Base-by-base conservation (phyloP, 495 filamentous ascomycete genomes). In the Trichocladium uniseriatum region DNA sequence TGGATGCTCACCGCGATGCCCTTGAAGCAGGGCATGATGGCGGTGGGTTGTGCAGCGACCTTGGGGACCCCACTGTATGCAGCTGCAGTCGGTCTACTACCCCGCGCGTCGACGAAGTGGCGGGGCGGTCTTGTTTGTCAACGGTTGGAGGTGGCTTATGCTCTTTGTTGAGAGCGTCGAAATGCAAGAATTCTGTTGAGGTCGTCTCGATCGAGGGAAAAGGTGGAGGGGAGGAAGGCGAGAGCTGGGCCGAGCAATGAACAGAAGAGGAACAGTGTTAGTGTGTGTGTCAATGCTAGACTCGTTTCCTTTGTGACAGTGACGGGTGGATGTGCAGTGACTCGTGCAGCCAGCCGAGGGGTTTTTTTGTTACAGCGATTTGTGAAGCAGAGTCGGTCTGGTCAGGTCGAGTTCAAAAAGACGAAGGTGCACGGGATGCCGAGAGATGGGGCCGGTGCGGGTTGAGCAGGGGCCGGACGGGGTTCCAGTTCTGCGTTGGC, bases 1-100 rank as follows among this genome's bases (percentile, higher is more conserved):
- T 96, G 90, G 61, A 96, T 92, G 75, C 87, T 94, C 64, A 96
- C 89, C 41, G 90, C 89, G 61, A 96, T 86, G 66, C 90, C 90
- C 71, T 94, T 92, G 75, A 95, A 96, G 80, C 90, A 96, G 72
- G 90, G 90, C 90, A 95, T 95, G 60, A 58, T 62, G 50, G 16
- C 24, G 49, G 49, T 40, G 34, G 41, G 34, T 8, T 31, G 34
- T 15, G 32, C 35, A 13, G 48, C 36, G 31, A 28, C 31, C 29
- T 21, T 32, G 19, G 34, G 15, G 18, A 49, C 38, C 38, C 47
- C 47, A 29, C 47, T 24, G 16, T 41, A 20, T 44, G 46, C 45
- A 36, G 38, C 38, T 28, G 47, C 20, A 18, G 36, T n/a, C 36
- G 41, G 32, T 37, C 16, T 24, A 38, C 47, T 37, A 49, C 47